Conservation (phyloP, 2,329 filamentous ascomycete genomes). For the Pseudogymnoascus sp. region DNA sequence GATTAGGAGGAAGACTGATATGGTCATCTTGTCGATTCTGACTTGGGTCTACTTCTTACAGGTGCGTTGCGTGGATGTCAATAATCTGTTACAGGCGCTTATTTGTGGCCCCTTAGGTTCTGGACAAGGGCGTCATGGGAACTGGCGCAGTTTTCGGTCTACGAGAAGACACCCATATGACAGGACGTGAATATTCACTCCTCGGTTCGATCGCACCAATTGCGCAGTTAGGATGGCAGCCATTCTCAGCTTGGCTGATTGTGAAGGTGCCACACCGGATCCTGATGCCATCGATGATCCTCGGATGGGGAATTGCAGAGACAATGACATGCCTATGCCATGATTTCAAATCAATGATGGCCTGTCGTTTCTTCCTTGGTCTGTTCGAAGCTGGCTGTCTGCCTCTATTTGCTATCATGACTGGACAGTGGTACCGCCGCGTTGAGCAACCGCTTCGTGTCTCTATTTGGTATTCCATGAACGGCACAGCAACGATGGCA, state of each 20-base stretch:
- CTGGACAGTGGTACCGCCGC: constrained; percentile 53
- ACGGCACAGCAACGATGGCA: constrained; percentile 48
- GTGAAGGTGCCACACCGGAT: constrained; percentile 47
- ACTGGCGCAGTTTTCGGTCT: constrained; percentile 41
- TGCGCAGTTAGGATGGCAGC: constrained; percentile 51
- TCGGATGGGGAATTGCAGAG: constrained; percentile 44
- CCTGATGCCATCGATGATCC: constrained; percentile 41
- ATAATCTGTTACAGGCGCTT: neutral
- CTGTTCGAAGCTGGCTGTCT: constrained; percentile 23
- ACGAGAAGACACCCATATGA: constrained; percentile 37
- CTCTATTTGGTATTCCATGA: constrained; percentile 52
- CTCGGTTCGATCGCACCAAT: constrained; percentile 52
- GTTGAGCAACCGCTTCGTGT: constrained; percentile 49
- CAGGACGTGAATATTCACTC: constrained; percentile 46
- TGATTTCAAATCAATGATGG: constrained; percentile 30
- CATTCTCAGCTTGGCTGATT: constrained; percentile 42
- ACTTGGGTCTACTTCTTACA: constrained; percentile 50
- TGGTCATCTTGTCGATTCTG: constrained; percentile 40
- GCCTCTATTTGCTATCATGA: constrained; percentile 46
- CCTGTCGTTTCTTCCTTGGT: constrained; percentile 33
- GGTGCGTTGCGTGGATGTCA: constrained; percentile 34
- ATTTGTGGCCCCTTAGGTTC: constrained; percentile 24
- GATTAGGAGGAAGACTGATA: constrained; percentile 33
- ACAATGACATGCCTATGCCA: constrained; percentile 26
- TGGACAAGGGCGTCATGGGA: constrained; percentile 8